Evolutionary conservation across 306 rosid species (phyloP).

Genomic region (Trifolium repens): DNA sequence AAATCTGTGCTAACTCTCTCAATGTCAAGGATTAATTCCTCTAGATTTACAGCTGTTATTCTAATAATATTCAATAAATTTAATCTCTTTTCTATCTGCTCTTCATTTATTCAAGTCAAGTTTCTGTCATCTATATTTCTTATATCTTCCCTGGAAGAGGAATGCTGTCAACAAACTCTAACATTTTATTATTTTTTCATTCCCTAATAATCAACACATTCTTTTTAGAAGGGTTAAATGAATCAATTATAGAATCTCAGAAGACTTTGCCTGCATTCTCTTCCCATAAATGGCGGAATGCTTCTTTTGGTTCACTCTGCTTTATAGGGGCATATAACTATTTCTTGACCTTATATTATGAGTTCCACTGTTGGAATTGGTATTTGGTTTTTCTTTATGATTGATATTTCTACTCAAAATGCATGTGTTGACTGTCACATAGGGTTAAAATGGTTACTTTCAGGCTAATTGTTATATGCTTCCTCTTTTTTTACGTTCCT

Average conservation of each 20-base stretch:
- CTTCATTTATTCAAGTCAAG: background rate
- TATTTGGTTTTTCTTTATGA: slow-evolving; percentile 25
- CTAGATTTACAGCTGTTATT: background rate
- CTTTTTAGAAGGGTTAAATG: background rate
- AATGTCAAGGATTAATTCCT: background rate
- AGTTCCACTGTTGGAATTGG: slow-evolving; percentile 1
- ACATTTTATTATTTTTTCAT: background rate
- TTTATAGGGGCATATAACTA: slow-evolving; percentile 31
- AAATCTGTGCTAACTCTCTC: background rate
- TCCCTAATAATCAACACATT: background rate
- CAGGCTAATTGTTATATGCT: slow-evolving; percentile 1
- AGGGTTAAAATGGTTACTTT: slow-evolving; percentile 17
- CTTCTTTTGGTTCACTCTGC: slow-evolving; percentile 14
- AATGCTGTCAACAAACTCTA: background rate
- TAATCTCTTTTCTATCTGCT: background rate
- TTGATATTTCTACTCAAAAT: slow-evolving; percentile 18
- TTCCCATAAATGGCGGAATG: background rate
- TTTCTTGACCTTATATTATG: slow-evolving; percentile 8
- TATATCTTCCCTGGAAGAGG: background rate
- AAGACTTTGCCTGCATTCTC: background rate
- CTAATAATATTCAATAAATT: background rate
- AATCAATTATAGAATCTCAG: background rate
- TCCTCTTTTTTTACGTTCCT: background rate
- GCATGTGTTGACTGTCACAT: slow-evolving; percentile 4
- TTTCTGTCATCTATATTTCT: slow-evolving; percentile 6